Evolutionary conservation across 2,329 filamentous ascomycete genomes (phyloP).

Genomic region (Fusarium nodosum): DNA sequence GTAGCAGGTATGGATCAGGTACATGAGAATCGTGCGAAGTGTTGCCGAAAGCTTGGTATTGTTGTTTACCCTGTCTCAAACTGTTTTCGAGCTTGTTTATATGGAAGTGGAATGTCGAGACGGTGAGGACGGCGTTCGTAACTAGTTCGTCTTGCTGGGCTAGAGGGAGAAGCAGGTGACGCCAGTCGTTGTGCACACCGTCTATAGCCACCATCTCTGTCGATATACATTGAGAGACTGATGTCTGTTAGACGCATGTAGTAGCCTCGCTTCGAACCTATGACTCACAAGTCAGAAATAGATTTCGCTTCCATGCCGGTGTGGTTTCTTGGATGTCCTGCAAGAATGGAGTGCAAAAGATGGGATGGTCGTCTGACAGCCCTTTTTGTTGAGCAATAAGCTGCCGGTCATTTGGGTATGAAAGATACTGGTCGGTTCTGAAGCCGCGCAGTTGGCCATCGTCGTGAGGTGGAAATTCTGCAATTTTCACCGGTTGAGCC

Average conservation of each 20-base stretch:
- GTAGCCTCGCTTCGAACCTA: fast-evolving
- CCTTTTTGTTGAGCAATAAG: fast-evolving
- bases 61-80: background rate
- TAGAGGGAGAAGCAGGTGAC: slow-evolving; percentile 41
- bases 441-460: background rate
- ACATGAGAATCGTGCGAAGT: slow-evolving; percentile 2
- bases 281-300: slow-evolving; percentile 40
- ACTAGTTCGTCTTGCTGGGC: slow-evolving; percentile 40
- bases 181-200: slow-evolving; percentile 47
- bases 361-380: background rate
- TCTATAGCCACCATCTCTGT: slow-evolving; percentile 48
- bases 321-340: slow-evolving; percentile 28
- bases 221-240: slow-evolving; percentile 44
- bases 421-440: too few species aligned
- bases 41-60: background rate
- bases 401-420: too few species aligned
- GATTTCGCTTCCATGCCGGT: slow-evolving; percentile 31
- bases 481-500: background rate
- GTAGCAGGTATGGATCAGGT: slow-evolving; percentile 33
- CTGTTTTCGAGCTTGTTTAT: slow-evolving; percentile 18
- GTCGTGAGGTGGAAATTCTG: fast-evolving
- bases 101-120: slow-evolving; percentile 40
- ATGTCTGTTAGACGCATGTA: fast-evolving
- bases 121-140: slow-evolving; percentile 43
- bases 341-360: slow-evolving; percentile 12